Evolutionary conservation across 2,329 filamentous ascomycete genomes (phyloP).

Genomic region (Aspergillus piperis): DNA sequence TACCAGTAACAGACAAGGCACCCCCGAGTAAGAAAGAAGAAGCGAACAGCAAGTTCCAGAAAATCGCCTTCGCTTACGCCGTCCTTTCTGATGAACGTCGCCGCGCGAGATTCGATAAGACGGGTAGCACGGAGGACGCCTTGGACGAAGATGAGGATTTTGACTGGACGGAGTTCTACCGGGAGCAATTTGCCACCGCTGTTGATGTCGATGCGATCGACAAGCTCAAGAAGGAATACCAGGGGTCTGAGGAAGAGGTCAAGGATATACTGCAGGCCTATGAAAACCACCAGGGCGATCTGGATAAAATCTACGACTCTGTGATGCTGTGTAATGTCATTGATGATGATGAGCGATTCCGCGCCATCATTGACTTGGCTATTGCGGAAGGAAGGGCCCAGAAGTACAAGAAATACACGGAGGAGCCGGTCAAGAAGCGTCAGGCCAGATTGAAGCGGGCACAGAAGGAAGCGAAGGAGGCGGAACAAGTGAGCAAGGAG

Average conservation of each 20-base stretch:
- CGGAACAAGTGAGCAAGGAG: conserved; percentile 73
- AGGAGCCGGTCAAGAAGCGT: conserved; percentile 69
- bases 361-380: conserved; percentile 75
- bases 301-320: conserved; percentile 74
- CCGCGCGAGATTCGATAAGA: conserved; percentile 83
- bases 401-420: conserved; percentile 67
- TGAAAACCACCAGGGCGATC: conserved; percentile 68
- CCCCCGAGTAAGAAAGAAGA: conserved; percentile 64
- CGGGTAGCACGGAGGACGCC: conserved; percentile 83
- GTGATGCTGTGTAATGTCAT: conserved; percentile 86
- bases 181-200: conserved; percentile 75
- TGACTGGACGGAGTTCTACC: conserved; percentile 88
- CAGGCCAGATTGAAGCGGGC: conserved; percentile 61
- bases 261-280: conserved; percentile 77
- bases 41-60: conserved; percentile 82
- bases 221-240: conserved; percentile 75
- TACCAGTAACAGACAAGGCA: conserved; percentile 68
- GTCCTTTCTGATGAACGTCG: conserved; percentile 81
- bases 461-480: conserved; percentile 68
- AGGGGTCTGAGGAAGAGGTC: conserved; percentile 81
- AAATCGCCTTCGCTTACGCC: conserved; percentile 90
- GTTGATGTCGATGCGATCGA: conserved; percentile 74
- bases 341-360: conserved; percentile 83
- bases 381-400: conserved; percentile 70
- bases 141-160: conserved; percentile 74